These are phyloP conservation scores for Prunella vulgaris DNA, from an alignment of 257 asterid genomes.

Conservation along the genomic window DNA sequence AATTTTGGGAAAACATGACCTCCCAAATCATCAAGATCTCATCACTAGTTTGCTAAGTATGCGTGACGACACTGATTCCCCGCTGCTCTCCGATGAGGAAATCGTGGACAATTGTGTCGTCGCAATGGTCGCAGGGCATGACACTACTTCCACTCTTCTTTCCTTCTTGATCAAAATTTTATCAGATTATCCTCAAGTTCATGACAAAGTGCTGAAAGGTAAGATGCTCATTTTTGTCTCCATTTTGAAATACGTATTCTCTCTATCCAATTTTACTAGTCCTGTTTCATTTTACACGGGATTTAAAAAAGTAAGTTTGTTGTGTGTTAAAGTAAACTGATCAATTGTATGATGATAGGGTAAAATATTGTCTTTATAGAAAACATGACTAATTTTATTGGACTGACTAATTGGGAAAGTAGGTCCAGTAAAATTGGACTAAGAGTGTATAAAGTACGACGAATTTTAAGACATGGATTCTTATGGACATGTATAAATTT, in stretches of 20 bases:
- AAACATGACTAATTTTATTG: no score
- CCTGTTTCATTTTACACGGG: no score
- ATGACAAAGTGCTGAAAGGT: not conserved
- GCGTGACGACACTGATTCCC: not conserved
- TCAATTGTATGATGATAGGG: no score
- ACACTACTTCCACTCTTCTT: constrained; percentile 10
- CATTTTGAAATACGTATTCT: not conserved
- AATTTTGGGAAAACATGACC: not conserved
- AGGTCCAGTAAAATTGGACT: no score
- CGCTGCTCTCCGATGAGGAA: constrained; percentile 8
- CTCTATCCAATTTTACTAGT: no score
- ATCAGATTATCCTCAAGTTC: constrained; percentile 3
- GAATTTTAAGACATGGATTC: not conserved
- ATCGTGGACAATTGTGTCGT: constrained; percentile 3
- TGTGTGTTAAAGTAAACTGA: no score
- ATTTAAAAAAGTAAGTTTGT: no score
- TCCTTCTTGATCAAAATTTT: constrained; percentile 12
- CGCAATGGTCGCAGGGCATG: constrained; percentile 14
- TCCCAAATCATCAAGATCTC: not conserved
- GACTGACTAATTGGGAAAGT: no score
- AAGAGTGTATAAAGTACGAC: no score
- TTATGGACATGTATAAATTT: not conserved
- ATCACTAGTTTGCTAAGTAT: constrained; percentile 18
- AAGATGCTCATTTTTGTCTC: not conserved
- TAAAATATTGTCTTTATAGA: no score